Evolutionary conservation across 331 rosid species (phyloP).

Genomic region (Rosa hybrid): DNA sequence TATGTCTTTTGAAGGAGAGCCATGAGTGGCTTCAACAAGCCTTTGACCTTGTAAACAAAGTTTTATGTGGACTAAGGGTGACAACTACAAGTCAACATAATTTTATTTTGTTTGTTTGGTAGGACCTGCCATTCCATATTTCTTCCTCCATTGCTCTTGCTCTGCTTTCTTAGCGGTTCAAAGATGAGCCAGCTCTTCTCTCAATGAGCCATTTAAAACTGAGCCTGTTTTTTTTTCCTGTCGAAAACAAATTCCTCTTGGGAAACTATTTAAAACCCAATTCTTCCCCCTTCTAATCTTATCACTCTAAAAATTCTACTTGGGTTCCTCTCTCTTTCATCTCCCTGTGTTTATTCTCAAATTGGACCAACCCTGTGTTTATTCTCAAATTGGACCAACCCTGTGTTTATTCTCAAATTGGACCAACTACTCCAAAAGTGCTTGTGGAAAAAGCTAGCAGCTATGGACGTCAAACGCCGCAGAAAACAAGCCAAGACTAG

Average conservation of each 20-base stretch:
- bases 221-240: neutral
- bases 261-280: slow-evolving; percentile 27
- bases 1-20: neutral
- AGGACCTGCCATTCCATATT: slow-evolving; percentile 38
- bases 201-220: slow-evolving; percentile 3
- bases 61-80: neutral
- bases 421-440: neutral
- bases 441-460: neutral
- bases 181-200: slow-evolving; percentile 20
- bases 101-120: slow-evolving; percentile 34
- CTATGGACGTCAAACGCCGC: slow-evolving; percentile 40
- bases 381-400: neutral
- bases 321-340: neutral
- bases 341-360: neutral
- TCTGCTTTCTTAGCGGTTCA: slow-evolving; percentile 15
- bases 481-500: slow-evolving; percentile 42
- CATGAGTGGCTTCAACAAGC: slow-evolving; percentile 6
- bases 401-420: neutral
- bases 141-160: neutral
- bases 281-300: neutral
- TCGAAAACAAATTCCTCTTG: neutral
- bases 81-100: slow-evolving; percentile 41
- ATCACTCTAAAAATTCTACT: slow-evolving; percentile 2
- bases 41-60: slow-evolving; percentile 6
- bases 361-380: neutral